Percentiles rank a stretch among this genome's conserved stretches.
Evolutionary conservation across 2,329 filamentous ascomycete genomes (phyloP).

Genomic region (Colletotrichum trifolii): DNA sequence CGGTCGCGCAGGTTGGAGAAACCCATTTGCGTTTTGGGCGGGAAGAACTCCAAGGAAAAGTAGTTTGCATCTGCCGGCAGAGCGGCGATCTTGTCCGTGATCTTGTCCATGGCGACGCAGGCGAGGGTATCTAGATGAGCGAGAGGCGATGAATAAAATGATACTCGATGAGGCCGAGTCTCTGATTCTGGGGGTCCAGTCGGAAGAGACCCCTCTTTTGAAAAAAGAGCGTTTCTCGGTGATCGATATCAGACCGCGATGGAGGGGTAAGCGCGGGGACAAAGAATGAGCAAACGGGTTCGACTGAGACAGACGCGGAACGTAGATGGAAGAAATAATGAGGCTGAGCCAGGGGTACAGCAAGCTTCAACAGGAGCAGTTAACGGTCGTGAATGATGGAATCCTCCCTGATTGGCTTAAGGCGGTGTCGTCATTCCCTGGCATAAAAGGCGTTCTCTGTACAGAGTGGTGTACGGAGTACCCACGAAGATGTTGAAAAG

Average conservation of each 20-base stretch:
- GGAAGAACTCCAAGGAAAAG: slow-evolving; percentile 99
- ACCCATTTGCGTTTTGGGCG: slow-evolving; percentile 95
- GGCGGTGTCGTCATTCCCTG: slow-evolving; percentile 34
- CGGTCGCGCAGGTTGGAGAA: slow-evolving; percentile 93
- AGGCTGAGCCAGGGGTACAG: neutral
- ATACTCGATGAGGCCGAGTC: neutral
- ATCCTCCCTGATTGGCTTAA: slow-evolving; percentile 28
- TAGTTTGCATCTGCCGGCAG: slow-evolving; percentile 84
- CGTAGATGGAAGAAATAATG: slow-evolving; percentile 14
- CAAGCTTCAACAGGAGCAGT: slow-evolving; percentile 9
- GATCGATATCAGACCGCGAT: slow-evolving; percentile 15
- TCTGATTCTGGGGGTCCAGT: neutral
- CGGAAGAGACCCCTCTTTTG: neutral
- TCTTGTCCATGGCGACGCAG: slow-evolving; percentile 75
- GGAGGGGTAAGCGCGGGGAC: slow-evolving; percentile 29
- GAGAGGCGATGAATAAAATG: neutral
- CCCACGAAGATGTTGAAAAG: slow-evolving; percentile 33
- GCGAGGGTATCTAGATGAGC: neutral
- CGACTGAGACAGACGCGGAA: slow-evolving; percentile 12
- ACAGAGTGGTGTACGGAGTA: neutral
- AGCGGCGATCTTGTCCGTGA: slow-evolving; percentile 94
- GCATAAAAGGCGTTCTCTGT: slow-evolving; percentile 1
- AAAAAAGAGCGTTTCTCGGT: slow-evolving; percentile 4
- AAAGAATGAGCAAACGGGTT: slow-evolving; percentile 12
- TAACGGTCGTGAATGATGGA: slow-evolving; percentile 4